Conservation (phyloP, 1,284 basidiomycete species). For the Tausonia pullulans region DNA sequence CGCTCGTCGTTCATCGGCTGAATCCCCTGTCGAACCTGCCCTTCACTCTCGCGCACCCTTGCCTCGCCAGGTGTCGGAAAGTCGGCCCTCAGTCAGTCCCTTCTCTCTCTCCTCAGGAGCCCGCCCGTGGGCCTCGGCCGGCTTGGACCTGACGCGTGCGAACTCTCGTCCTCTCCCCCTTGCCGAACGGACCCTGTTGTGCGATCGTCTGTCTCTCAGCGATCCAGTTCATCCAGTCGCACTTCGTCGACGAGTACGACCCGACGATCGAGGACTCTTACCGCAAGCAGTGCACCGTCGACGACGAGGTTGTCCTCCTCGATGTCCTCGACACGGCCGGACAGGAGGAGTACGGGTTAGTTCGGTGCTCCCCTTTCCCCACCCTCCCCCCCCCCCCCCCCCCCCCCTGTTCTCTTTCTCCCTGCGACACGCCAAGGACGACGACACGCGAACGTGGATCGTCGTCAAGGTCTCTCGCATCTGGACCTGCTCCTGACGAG, state of each 20-base stretch:
- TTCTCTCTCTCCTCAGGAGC: background rate
- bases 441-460: background rate
- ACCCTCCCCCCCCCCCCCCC: too few species aligned
- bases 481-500: too few species aligned
- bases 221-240: slow-evolving; percentile 86
- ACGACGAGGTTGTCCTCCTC: slow-evolving; percentile 92
- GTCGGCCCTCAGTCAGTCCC: slow-evolving; percentile 41
- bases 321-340: slow-evolving; percentile 98
- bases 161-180: background rate
- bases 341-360: slow-evolving; percentile 96
- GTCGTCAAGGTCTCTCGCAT: background rate
- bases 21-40: background rate
- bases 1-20: background rate
- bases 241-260: slow-evolving; percentile 96
- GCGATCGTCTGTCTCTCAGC: slow-evolving; percentile 52
- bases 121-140: background rate
- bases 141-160: background rate
- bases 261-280: slow-evolving; percentile 96
- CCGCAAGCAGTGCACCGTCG: slow-evolving; percentile 90
- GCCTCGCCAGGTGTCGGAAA: slow-evolving; percentile 49
- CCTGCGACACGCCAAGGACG: background rate
- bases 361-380: slow-evolving; percentile 18
- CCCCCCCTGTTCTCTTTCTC: too few species aligned
- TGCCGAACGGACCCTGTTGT: background rate
- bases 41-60: background rate